Evolutionary conservation across 148 eudicot species (phyloP).

Genomic region (Vaccinium corymbosum): DNA sequence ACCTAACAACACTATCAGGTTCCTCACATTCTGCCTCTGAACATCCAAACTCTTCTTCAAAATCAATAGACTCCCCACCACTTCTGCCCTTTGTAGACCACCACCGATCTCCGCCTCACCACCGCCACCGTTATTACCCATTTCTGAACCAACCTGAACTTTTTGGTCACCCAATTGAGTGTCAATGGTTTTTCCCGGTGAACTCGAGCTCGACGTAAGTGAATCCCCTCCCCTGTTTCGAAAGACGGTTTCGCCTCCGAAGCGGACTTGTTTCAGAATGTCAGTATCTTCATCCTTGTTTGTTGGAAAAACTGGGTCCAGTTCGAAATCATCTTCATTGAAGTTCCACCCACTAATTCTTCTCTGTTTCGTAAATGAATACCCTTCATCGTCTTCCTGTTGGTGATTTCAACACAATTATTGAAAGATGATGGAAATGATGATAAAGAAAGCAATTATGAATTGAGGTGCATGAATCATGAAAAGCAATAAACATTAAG

Average conservation of each 20-base stretch:
- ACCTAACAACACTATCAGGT: constrained; percentile 35
- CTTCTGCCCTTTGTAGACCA: constrained; percentile 32
- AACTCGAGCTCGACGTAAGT: background rate
- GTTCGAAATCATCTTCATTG: constrained; percentile 57
- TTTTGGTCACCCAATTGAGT: background rate
- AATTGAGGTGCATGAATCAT: background rate
- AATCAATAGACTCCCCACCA: constrained; percentile 43
- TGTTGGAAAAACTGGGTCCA: constrained; percentile 59
- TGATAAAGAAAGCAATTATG: background rate
- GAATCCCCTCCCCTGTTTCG: constrained; percentile 17
- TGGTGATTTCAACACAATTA: background rate
- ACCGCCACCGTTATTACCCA: background rate
- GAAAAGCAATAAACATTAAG: background rate
- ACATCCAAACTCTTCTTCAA: constrained; percentile 63
- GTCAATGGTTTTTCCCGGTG: constrained; percentile 6
- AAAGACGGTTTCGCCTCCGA: constrained; percentile 25
- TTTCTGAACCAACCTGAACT: background rate
- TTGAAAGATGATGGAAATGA: background rate
- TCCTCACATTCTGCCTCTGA: constrained; percentile 49
- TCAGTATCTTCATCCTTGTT: constrained; percentile 6
- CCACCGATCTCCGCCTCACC: background rate
- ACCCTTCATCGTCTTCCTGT: constrained; percentile 24
- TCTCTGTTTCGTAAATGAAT: constrained; percentile 38
- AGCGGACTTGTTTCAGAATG: constrained; percentile 15
- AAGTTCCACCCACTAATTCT: constrained; percentile 91